Base-by-base conservation (phyloP, 306 rosid genomes). In the Prunus persica region DNA sequence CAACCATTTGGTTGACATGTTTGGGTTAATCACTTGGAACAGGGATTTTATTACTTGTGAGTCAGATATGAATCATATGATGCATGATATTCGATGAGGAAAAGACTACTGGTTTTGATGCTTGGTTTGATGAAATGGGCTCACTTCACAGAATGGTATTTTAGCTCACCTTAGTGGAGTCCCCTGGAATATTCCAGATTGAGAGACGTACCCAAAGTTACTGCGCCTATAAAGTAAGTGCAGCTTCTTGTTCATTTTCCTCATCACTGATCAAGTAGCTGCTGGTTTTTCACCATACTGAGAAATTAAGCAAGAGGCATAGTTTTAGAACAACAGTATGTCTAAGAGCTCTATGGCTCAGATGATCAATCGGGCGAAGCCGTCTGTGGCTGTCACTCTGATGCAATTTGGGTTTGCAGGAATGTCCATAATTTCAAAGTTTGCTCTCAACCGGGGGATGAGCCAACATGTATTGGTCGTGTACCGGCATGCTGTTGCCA, bases 331-430 rank as follows among this genome's bases (percentile, higher is more conserved):
- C 18, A 43, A 56, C 15, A 32, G 38, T 24, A 77, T 68, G 76
- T 28, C 61, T 24, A 60, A 71, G 85, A 77, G 57, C 28, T 52
- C 73, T 6, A 54, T 76, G 54, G 58, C 38, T 58, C 12, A 58
- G 57, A 16, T 66, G 55, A 51, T 87, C 13, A 63, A 30, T 28
- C 0, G 13, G 38, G 76, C 71, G 9, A 83, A 68, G 86, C 93
- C 87, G 11, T 84, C 46, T 72, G 3, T 83, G 50, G 88, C 75
- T 55, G 80, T 82, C 20, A 67, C 84, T 73, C 18, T 87, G 4
- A 8, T 89, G 50, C 93, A 89, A 38, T 76, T 89, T 76, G 91
- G 83, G 41, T 65, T 0, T 56, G 88, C 89, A 66, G 91, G 93
- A 61, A 46, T 87, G 87, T 3, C 78, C 54, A 76, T 82, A 60